These are phyloP conservation scores for Tilletia indica DNA, from an alignment of 1,284 basidiomycete species.

Conservation along the genomic window DNA sequence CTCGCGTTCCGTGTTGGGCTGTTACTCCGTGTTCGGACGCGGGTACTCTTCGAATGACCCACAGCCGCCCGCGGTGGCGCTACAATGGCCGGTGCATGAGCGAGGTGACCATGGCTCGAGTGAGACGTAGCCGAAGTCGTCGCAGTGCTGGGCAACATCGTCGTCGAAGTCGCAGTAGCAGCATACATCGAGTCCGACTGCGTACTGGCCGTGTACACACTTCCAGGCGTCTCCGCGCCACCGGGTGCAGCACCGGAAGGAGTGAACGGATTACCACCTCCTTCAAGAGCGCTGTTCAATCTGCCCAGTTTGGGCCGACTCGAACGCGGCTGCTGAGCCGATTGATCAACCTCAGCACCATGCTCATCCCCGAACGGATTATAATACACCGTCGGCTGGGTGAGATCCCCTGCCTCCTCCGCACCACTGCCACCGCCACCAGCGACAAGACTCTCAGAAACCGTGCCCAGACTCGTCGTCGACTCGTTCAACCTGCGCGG, in stretches of 20 bases:
- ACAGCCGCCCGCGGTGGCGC: no score
- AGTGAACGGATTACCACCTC: neutral
- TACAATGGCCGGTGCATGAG: neutral
- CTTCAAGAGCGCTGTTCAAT: neutral
- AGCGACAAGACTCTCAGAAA: neutral
- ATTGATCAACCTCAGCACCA: neutral
- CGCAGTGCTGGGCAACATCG: neutral
- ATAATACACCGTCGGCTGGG: neutral
- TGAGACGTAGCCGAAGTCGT: neutral
- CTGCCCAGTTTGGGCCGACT: neutral
- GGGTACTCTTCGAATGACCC: neutral
- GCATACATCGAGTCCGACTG: slow-evolving; percentile 5
- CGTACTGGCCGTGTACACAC: neutral
- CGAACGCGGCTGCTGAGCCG: neutral
- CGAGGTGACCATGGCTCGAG: no score
- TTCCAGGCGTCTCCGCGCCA: neutral
- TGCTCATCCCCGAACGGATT: slow-evolving; percentile 22
- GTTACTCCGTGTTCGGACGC: neutral
- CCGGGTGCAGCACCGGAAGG: neutral
- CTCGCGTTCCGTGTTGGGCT: slow-evolving; percentile 3
- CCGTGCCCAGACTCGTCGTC: neutral
- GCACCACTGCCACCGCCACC: no score
- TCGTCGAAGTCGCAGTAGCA: neutral
- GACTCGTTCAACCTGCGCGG: slow-evolving; percentile 22
- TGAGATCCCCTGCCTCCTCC: no score